phyloP scores from a whole-genome alignment of 768 basidiomycete genomes.

The Leucogyrophana mollusca region DNA sequence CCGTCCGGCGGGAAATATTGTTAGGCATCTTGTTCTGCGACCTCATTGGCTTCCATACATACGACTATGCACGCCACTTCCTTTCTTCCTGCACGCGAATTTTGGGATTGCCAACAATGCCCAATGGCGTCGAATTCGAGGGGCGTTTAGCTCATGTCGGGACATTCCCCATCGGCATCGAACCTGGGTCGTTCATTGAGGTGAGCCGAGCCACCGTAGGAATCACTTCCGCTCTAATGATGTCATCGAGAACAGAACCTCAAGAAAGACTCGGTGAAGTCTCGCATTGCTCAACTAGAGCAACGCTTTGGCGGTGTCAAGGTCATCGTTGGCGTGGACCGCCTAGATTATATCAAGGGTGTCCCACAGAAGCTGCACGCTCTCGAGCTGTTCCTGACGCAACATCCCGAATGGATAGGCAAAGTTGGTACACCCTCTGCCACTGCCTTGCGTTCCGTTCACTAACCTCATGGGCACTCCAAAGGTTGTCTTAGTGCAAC shows the following conservation, averaged over 20 bases:
- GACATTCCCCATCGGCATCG: constrained; percentile 99
- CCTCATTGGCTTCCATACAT: constrained; percentile 98
- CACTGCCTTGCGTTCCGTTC: neutral
- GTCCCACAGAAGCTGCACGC: constrained; percentile 98
- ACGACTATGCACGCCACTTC: constrained; percentile 99
- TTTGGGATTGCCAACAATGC: constrained; percentile 92
- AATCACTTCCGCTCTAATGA: constrained; percentile 7
- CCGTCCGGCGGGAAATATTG: constrained; percentile 96
- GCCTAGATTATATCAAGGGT: constrained; percentile 99
- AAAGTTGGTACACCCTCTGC: constrained; percentile 52
- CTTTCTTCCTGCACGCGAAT: constrained; percentile 97
- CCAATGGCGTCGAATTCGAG: constrained; percentile 96
- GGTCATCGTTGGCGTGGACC: constrained; percentile 97
- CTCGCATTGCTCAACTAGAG: constrained; percentile 78
- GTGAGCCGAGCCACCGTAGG: constrained; percentile 35
- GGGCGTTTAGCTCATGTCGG: constrained; percentile 96
- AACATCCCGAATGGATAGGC: constrained; percentile 99
- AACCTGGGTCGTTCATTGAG: constrained; percentile 87
- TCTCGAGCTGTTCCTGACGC: constrained; percentile 92
- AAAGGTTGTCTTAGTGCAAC: constrained; percentile 91
- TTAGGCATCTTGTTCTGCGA: constrained; percentile 95
- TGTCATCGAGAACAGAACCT: constrained; percentile 54
- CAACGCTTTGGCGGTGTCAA: constrained; percentile 92
- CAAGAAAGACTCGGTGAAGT: constrained; percentile 73
- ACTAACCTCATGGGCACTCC: constrained; percentile 8